phyloP scores from a whole-genome alignment of 2,329 filamentous ascomycete genomes.

The Hypoxylon sp. region DNA sequence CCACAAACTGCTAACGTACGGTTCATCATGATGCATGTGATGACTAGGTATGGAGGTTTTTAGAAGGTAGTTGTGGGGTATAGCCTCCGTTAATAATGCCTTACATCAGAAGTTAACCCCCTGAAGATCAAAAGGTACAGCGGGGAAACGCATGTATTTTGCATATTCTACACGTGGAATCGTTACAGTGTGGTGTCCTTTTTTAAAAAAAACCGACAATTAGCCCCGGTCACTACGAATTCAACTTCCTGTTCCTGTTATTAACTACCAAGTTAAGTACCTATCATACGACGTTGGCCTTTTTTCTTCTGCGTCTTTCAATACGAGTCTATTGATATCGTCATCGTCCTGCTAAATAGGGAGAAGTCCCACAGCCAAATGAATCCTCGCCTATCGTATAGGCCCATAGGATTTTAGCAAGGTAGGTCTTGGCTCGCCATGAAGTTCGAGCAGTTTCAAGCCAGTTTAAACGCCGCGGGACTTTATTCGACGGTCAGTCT shows the following conservation, averaged over 20 bases:
- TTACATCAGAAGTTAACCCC: conserved; percentile 23
- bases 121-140: conserved; percentile 5
- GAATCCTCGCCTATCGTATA: conserved; percentile 16
- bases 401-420: conserved; percentile 21
- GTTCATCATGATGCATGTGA: conserved; percentile 12
- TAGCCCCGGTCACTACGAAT: conserved; percentile 1
- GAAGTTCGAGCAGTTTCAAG: not conserved
- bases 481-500: not conserved
- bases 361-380: conserved; percentile 8
- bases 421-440: not conserved
- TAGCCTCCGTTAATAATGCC: not conserved
- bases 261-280: not conserved
- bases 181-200: conserved; percentile 2
- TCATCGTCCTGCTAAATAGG: conserved; percentile 20
- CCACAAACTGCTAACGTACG: conserved; percentile 15
- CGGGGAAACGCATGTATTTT: not conserved
- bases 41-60: not conserved
- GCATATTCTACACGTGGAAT: not conserved
- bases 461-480: not conserved
- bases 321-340: conserved; percentile 14
- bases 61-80: conserved; percentile 10
- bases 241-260: conserved; percentile 21
- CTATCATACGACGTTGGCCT: conserved; percentile 7
- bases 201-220: conserved; percentile 4
- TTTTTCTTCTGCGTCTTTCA: not conserved